Evolutionary conservation across 163 green algal species (phyloP), one percentile per base, ranked within the genome.

Genomic region (Prototheca stagnorum): DNA sequence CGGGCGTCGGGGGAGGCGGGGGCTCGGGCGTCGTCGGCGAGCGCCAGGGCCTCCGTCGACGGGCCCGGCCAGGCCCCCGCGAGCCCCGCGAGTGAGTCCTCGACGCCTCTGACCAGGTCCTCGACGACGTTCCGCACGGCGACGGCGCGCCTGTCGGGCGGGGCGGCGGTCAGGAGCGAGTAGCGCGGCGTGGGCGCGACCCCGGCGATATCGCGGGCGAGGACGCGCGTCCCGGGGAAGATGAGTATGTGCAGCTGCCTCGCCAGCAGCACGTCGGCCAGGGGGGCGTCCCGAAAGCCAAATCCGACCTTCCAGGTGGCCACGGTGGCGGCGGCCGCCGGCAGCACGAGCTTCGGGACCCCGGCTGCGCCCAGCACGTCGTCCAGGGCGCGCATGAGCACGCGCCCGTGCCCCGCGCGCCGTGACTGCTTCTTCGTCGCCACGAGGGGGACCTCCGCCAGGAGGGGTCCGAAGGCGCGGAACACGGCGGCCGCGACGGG

Each of bases 361-460:
- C 59, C 53, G 21, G 79, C 53, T 24, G 61, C 6, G 16, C 48
- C 31, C 11, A 86, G 60, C 20, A 76, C 45, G 4, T 61, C 27
- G 57, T 77, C 61, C 9, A 83, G 60, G 4, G 57, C 67, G 37
- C 49, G 25, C 41, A 85, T 61, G 11, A 85, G 56, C 34, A 84
- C 72, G 22, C 73, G 58, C 6, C 69, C 74, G 55, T 91, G 80
- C 44, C 81, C 82, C 50, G 71, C 52, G 20, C 72, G 45, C 43
- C 68, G 50, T 5, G 56, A 52, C 11, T 56, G 44, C 20, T 44
- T 44, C 16, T 55, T 54, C 21, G 70, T 80, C 7, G 85, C 86
- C 7, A 95, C 77, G 11, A 96, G 72, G 19, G 86, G 84, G 56
- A 95, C 58, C 74, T 96, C 84, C 7, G 79, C 86, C 47, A 91